These are phyloP conservation scores for Cichorium intybus DNA, from an alignment of 140 eudicot species.

Conservation along the genomic window DNA sequence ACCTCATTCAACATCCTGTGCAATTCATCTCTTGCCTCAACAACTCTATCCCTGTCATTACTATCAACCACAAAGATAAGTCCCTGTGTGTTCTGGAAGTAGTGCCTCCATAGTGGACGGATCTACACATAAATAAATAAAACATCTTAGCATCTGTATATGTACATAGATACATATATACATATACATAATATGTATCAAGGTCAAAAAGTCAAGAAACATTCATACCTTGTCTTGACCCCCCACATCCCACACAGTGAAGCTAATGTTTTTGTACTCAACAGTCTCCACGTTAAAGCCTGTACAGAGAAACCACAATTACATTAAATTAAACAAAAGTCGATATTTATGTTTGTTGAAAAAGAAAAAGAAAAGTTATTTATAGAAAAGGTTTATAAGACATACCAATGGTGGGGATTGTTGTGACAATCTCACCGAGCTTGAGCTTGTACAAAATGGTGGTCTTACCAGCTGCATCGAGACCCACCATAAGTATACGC, in stretches of 20 bases:
- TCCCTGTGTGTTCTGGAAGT: constrained; percentile 62
- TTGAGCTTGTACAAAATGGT: constrained; percentile 62
- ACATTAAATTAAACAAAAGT: background rate
- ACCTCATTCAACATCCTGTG: constrained; percentile 69
- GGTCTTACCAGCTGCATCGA: constrained; percentile 65
- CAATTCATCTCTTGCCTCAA: constrained; percentile 59
- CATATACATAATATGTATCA: background rate
- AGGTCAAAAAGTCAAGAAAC: constrained; percentile 1
- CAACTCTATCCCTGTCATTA: constrained; percentile 62
- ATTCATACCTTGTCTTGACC: constrained; percentile 47
- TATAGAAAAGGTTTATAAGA: background rate
- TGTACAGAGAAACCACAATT: constrained; percentile 14
- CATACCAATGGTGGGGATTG: constrained; percentile 46
- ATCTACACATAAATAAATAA: constrained; percentile 43
- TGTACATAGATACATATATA: background rate
- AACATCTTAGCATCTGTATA: too few relatives aligned
- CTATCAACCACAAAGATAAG: constrained; percentile 65
- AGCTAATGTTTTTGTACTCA: constrained; percentile 50
- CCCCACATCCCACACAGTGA: constrained; percentile 51
- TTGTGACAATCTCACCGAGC: constrained; percentile 50
- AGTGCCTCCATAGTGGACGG: constrained; percentile 67
- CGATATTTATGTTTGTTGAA: background rate
- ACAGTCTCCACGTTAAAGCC: constrained; percentile 52
- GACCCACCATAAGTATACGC: constrained; percentile 62
- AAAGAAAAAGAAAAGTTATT: background rate